Conservation (phyloP, 2,329 filamentous ascomycete species). For the Alternaria brassicicola region DNA sequence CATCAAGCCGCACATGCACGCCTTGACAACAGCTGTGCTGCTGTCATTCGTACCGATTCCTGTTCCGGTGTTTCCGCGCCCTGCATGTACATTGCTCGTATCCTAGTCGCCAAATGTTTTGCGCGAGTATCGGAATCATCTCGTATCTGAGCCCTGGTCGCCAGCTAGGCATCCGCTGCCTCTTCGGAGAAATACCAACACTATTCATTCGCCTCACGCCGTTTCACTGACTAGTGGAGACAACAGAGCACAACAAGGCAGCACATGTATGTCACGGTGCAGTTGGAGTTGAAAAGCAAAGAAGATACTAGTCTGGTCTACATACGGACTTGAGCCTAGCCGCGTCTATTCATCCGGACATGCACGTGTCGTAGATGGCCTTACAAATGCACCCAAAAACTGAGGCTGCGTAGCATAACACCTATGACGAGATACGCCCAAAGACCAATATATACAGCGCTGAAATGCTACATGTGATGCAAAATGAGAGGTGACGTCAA, state of each 20-base stretch:
- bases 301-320: constrained; percentile 1
- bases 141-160: neutral
- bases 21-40: constrained; percentile 5
- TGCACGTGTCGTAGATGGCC: neutral
- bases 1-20: constrained; percentile 21
- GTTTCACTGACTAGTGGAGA: neutral
- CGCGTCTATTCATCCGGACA: neutral
- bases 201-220: neutral
- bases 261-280: constrained; percentile 1
- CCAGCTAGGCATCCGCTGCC: constrained; percentile 1
- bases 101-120: constrained; percentile 1
- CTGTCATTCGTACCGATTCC: neutral
- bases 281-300: constrained; percentile 1
- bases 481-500: neutral
- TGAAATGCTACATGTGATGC: constrained; percentile 13
- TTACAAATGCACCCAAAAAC: neutral
- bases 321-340: neutral
- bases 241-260: neutral
- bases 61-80: constrained; percentile 9
- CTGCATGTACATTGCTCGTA: constrained; percentile 9
- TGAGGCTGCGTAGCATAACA: neutral
- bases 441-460: constrained; percentile 10
- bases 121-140: constrained; percentile 1
- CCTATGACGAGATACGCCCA: neutral
- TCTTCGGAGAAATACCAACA: constrained; percentile 3